These are phyloP conservation scores for Pinus albicaulis DNA, from an alignment of 75 land plant genomes.

Conservation along the genomic window DNA sequence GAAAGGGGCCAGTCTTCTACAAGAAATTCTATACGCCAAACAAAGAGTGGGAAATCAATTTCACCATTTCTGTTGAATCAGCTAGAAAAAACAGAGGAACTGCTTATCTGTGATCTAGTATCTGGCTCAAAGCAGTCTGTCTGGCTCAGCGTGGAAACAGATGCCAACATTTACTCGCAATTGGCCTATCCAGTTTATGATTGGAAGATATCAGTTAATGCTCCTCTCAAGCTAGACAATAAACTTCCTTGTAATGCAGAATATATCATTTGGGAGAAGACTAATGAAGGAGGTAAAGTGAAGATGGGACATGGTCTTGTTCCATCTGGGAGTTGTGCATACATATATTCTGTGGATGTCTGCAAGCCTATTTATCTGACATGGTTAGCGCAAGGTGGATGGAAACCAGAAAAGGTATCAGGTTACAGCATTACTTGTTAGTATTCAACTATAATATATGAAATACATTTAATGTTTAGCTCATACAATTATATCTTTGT, in stretches of 20 bases:
- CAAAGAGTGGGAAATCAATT: slow-evolving; percentile 22
- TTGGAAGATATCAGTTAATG: slow-evolving; percentile 82
- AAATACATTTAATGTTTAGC: not conserved
- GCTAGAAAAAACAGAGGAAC: slow-evolving; percentile 83
- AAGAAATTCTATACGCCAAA: slow-evolving; percentile 22
- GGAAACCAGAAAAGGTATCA: slow-evolving; percentile 84
- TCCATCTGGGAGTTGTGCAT: slow-evolving; percentile 51
- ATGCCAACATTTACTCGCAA: slow-evolving; percentile 86
- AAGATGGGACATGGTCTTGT: slow-evolving; percentile 69
- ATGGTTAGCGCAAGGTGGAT: slow-evolving; percentile 87
- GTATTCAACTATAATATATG: not conserved
- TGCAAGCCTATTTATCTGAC: slow-evolving; percentile 72
- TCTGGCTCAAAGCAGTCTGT: slow-evolving; percentile 30
- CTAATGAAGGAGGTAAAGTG: slow-evolving; percentile 47
- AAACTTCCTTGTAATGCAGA: slow-evolving; percentile 85
- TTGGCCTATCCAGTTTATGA: slow-evolving; percentile 79
- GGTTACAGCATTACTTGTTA: not conserved
- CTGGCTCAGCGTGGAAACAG: slow-evolving; percentile 82
- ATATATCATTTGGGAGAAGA: slow-evolving; percentile 83
- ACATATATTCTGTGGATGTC: slow-evolving; percentile 73
- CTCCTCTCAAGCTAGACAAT: slow-evolving; percentile 91
- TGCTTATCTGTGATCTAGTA: slow-evolving; percentile 37
- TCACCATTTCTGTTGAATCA: slow-evolving; percentile 50
- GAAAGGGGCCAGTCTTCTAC: slow-evolving; percentile 29
- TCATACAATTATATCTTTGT: not conserved